Conservation (phyloP, 305 asterid species). For the Solanum hybrid region DNA sequence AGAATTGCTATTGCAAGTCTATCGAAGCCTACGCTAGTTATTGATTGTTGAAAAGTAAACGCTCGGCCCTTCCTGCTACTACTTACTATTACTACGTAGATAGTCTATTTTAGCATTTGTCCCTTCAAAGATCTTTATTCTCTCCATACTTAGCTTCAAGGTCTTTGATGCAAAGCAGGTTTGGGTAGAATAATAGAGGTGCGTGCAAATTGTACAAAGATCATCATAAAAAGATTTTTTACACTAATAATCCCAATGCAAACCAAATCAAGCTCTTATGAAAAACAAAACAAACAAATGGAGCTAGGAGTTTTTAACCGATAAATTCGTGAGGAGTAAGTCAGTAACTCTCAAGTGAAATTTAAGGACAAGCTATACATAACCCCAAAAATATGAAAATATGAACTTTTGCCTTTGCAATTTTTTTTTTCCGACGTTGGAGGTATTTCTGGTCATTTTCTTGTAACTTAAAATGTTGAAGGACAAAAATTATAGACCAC, state of each 20-base stretch:
- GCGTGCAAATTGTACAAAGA: background rate
- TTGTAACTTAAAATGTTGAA: background rate
- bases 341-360: background rate
- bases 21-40: background rate
- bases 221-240: background rate
- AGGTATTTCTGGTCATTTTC: background rate
- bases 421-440: too few species aligned
- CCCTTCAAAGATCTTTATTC: background rate
- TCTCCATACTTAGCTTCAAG: background rate
- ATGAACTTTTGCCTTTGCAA: background rate
- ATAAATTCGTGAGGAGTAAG: background rate
- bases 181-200: background rate
- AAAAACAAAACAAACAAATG: background rate
- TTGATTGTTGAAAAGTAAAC: background rate
- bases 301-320: background rate
- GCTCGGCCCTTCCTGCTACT: background rate
- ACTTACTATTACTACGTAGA: background rate
- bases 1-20: background rate
- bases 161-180: background rate
- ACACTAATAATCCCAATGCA: background rate
- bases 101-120: too few species aligned
- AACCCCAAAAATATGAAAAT: background rate
- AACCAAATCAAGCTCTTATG: background rate
- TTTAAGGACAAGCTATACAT: background rate
- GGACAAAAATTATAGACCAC: background rate